Base-by-base conservation (phyloP, 2,329 filamentous ascomycete genomes). In the Cladosporium velox region DNA sequence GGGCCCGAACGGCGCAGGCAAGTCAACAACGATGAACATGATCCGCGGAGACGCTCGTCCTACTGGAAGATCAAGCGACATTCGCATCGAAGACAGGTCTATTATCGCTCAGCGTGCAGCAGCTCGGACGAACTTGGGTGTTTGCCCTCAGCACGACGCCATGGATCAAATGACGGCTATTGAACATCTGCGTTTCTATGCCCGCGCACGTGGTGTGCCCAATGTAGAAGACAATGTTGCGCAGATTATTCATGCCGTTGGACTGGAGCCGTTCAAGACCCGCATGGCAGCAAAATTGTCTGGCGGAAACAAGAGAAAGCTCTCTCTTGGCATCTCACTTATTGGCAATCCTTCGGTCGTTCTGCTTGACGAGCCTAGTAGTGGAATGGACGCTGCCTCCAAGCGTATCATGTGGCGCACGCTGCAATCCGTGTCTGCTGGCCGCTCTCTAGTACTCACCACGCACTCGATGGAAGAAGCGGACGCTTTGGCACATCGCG, bases 401-500 rank as follows among this genome's bases (percentile, higher is more conserved):
- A 97, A 97, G 78, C 87, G 94, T 51, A 86, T 96, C 70, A 96
- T 98, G 91, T 97, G 94, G 94, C 87, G 87, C 65, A 96, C 93
- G 0, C 83, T 97, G 0, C 86, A 87, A 3, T 85, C 88, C 1
- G 88, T 93, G 3, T 88, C 90, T 0, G 86, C 88, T 0, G 92
- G 92, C 0, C 86, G 93, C n/a, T 91, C 90, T 0, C 87, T 97
- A 18, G 83, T 98, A 1, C 85, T 98, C 21, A 97, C 94, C 0
- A 97, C 94, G 0, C 94, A 98, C 77, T 91, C 88, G 59, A 97
- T 97, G 93, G 93, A 97, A 77, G 94, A 97, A 79, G 94, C 93
- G 0, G 92, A 96, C 73, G 93, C 93, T 0, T 83, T 98, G 2
- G 93, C 93, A 0, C 88, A 88, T 34, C 86, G 92, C 1, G 92